Percentiles rank a stretch among this genome's conserved stretches.
phyloP scores from a whole-genome alignment of 305 asterid genomes.

The Caryopteris hybrid region DNA sequence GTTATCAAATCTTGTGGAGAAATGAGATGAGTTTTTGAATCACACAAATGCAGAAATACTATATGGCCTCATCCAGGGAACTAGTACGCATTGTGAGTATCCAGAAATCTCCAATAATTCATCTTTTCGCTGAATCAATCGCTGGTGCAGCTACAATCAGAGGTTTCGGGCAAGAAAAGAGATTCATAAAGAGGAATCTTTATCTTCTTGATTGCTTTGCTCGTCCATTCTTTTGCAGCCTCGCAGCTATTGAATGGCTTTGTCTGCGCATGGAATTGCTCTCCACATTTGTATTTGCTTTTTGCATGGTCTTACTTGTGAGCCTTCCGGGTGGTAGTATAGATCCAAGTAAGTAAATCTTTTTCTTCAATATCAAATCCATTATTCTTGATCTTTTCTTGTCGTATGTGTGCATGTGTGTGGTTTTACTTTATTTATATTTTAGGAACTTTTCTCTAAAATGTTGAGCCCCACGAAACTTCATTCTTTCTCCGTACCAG shows the following conservation, averaged over 20 bases:
- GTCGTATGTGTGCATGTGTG: no score
- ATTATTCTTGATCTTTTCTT: no score
- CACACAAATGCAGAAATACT: slow-evolving; percentile 94
- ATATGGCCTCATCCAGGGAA: slow-evolving; percentile 99
- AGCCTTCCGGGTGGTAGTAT: slow-evolving; percentile 92
- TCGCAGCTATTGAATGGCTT: slow-evolving; percentile 99
- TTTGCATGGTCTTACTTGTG: slow-evolving; percentile 95
- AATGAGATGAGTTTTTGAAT: slow-evolving; percentile 11
- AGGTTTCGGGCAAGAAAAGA: slow-evolving; percentile 97
- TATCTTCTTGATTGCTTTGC: slow-evolving; percentile 97
- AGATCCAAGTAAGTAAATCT: slow-evolving; percentile 78
- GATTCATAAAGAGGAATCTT: slow-evolving; percentile 97
- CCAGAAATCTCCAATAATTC: slow-evolving; percentile 95
- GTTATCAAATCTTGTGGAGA: neutral
- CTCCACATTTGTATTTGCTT: slow-evolving; percentile 92
- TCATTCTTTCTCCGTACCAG: no score
- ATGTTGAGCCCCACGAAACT: no score
- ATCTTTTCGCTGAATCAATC: slow-evolving; percentile 90
- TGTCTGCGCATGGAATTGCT: slow-evolving; percentile 98
- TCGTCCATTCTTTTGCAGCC: slow-evolving; percentile 96
- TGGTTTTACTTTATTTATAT: no score
- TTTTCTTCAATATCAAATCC: slow-evolving; percentile 1
- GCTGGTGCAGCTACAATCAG: slow-evolving; percentile 98
- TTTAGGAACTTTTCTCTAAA: no score
- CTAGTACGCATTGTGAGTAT: slow-evolving; percentile 97